A percentile compares a stretch with the other conserved stretches of the same genome.
phyloP scores from a whole-genome alignment of 371 early-diverging fungal genomes.

The Rhizopus delemar region DNA sequence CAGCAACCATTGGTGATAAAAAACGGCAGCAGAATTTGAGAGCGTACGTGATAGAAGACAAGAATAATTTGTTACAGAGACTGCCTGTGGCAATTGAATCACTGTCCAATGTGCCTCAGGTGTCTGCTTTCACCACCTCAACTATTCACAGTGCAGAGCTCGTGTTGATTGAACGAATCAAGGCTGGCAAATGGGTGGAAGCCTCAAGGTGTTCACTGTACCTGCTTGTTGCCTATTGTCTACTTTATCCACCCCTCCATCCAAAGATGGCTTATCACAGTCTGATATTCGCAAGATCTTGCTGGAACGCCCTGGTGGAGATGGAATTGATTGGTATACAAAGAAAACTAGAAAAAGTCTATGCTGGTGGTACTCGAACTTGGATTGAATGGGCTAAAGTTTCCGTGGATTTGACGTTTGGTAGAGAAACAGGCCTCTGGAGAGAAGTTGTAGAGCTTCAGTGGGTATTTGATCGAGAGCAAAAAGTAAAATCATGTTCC shows the following conservation, averaged over 20 bases:
- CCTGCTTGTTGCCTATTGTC: slow-evolving; percentile 65
- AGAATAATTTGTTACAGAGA: slow-evolving; percentile 9
- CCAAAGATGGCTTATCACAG: slow-evolving; percentile 67
- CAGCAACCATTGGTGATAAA: slow-evolving; percentile 11
- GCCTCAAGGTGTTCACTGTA: slow-evolving; percentile 59
- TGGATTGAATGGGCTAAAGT: slow-evolving; percentile 48
- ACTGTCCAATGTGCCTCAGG: slow-evolving; percentile 26
- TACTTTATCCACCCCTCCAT: slow-evolving; percentile 70
- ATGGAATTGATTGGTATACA: slow-evolving; percentile 49
- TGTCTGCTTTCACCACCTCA: slow-evolving; percentile 31
- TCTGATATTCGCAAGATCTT: slow-evolving; percentile 64
- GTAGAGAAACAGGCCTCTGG: slow-evolving; percentile 40
- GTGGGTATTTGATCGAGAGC: slow-evolving; percentile 53
- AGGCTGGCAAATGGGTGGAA: slow-evolving; percentile 44
- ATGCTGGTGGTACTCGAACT: slow-evolving; percentile 36
- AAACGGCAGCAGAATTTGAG: neutral
- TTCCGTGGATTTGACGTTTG: slow-evolving; percentile 34
- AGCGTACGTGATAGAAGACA: neutral
- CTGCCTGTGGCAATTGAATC: slow-evolving; percentile 18
- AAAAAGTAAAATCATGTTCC: slow-evolving; percentile 27
- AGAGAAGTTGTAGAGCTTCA: slow-evolving; percentile 50
- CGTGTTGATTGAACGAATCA: slow-evolving; percentile 25
- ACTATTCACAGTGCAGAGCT: slow-evolving; percentile 31
- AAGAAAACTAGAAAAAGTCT: slow-evolving; percentile 42
- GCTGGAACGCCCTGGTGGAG: slow-evolving; percentile 63